Evolutionary conservation across 2,329 filamentous ascomycete genomes (phyloP).

Genomic region (Nemania sp.): DNA sequence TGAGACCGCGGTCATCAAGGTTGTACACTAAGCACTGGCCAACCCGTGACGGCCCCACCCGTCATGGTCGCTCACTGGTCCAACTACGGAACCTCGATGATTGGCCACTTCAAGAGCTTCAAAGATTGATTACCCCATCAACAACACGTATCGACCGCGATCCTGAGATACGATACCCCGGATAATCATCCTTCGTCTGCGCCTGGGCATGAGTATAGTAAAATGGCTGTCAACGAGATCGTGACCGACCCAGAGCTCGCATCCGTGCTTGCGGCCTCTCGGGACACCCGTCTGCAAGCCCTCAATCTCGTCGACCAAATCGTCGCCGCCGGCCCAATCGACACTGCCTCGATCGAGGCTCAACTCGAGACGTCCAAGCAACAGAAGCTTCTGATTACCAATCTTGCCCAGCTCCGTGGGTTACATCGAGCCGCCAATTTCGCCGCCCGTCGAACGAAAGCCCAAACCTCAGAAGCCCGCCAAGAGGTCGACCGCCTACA

Average conservation of each 20-base stretch:
- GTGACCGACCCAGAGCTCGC: constrained; percentile 69
- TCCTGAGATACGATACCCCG: neutral
- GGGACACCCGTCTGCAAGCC: constrained; percentile 73
- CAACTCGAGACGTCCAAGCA: constrained; percentile 69
- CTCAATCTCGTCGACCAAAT: constrained; percentile 64
- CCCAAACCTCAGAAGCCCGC: constrained; percentile 81
- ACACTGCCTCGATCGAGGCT: constrained; percentile 51
- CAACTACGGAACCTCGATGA: no score
- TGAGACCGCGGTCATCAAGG: no score
- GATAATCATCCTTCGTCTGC: neutral
- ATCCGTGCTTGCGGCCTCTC: constrained; percentile 73
- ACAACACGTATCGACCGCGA: constrained; percentile 1
- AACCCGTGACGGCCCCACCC: neutral
- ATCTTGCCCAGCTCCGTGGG: constrained; percentile 78
- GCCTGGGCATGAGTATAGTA: neutral
- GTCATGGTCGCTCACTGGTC: no score
- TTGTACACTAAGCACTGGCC: no score
- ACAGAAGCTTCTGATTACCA: constrained; percentile 79
- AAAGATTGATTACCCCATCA: neutral
- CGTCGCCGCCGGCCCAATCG: constrained; percentile 50
- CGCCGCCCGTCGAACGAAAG: constrained; percentile 82
- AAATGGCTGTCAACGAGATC: constrained; percentile 60
- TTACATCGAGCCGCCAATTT: constrained; percentile 83
- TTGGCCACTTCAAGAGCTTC: neutral
- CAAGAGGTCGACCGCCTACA: constrained; percentile 92